Percentiles rank a stretch among this genome's conserved stretches.
phyloP scores from a whole-genome alignment of 192 early-diverging fungal genomes.

The Backusella liffmaniae region DNA sequence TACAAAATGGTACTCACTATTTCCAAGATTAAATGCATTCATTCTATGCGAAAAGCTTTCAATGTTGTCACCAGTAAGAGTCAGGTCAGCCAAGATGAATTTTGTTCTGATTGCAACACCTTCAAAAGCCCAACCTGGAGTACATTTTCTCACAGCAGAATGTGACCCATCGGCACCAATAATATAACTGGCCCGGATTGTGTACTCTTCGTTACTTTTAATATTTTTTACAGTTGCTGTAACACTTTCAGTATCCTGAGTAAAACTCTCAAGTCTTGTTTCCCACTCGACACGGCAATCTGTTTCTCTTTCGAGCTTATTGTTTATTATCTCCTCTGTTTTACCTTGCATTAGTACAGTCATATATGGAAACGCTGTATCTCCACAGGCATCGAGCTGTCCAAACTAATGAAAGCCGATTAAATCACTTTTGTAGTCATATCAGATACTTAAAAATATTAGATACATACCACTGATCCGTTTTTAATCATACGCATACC shows the following conservation, averaged over 20 bases:
- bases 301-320: background rate
- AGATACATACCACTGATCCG: background rate
- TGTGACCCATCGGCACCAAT: constrained; percentile 37
- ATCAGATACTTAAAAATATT: background rate
- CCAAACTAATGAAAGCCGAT: background rate
- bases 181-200: constrained; percentile 20
- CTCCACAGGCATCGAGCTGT: constrained; percentile 10
- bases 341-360: constrained; percentile 22
- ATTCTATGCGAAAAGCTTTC: background rate
- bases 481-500: constrained; percentile 2
- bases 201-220: background rate
- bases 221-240: background rate
- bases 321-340: constrained; percentile 15
- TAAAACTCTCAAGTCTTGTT: constrained; percentile 16
- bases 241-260: constrained; percentile 17
- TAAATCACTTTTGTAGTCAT: background rate
- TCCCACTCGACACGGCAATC: background rate
- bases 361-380: constrained; percentile 21
- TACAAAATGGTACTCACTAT: background rate
- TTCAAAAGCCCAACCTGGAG: constrained; percentile 24
- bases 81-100: constrained; percentile 28
- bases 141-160: constrained; percentile 30
- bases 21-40: constrained; percentile 1
- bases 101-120: constrained; percentile 14
- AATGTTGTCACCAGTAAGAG: constrained; percentile 4